A percentile compares a stretch with the other conserved stretches of the same genome.
phyloP scores from a whole-genome alignment of 305 asterid species.

The Rubia balearica region DNA sequence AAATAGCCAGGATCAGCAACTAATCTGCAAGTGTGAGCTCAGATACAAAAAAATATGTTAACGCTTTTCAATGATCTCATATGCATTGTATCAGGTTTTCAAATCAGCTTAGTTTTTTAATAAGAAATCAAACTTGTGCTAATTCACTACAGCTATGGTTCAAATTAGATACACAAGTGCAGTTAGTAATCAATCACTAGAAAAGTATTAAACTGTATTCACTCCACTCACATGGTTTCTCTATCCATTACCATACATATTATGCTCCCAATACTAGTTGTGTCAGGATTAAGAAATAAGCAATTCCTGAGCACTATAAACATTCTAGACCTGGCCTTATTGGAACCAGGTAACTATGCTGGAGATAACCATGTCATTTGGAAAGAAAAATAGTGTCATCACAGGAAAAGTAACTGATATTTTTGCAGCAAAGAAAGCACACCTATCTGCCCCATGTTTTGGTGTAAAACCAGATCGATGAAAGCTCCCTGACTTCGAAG shows the following conservation, averaged over 20 bases:
- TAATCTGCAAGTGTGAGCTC: constrained; percentile 42
- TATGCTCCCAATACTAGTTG: background rate
- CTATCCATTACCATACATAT: background rate
- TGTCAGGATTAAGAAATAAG: background rate
- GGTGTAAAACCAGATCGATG: constrained; percentile 51
- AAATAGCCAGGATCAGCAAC: constrained; percentile 71
- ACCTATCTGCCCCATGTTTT: constrained; percentile 69
- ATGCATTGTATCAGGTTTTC: background rate
- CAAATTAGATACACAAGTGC: background rate
- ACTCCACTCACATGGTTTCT: background rate
- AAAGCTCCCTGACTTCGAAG: constrained; percentile 46
- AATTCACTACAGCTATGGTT: background rate
- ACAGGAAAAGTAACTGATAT: background rate
- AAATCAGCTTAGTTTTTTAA: background rate
- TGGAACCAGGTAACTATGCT: background rate
- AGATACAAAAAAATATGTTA: background rate
- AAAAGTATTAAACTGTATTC: background rate
- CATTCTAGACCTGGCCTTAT: background rate
- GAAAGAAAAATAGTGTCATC: background rate
- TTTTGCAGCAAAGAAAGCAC: constrained; percentile 16
- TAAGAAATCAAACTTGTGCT: background rate
- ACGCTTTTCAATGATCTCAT: background rate
- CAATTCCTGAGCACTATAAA: background rate
- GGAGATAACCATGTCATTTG: background rate
- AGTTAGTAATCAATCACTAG: too few relatives aligned